Evolutionary conservation across 2,329 filamentous ascomycete species (phyloP), one percentile per base, ranked within the genome.

Genomic region (Colletotrichum gigasporum): DNA sequence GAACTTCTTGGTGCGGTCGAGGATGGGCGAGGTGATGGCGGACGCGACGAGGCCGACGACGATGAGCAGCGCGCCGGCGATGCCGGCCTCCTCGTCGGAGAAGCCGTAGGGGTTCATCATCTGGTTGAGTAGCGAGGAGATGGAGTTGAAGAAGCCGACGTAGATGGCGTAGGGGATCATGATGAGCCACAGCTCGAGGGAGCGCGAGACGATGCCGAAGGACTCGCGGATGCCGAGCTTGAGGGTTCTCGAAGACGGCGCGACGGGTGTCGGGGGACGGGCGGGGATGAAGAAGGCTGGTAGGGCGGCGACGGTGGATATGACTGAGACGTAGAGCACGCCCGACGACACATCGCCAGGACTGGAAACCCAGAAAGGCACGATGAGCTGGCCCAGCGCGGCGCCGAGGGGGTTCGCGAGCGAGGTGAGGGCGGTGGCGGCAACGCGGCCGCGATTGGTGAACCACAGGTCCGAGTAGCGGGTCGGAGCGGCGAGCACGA

Each of bases 401-500:
- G 91, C 94, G 12, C 95, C 95, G 53, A 98, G 85, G 0, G 95
- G 95, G 76, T 97, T 98, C 4, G 95, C 93, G 62, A 98, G 79
- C 65, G 90, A 94, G 20, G 91, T 90, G 34, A 97, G 73, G 1
- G 95, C 96, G 1, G 95, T 98, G 16, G 95, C 95, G 56, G 91
- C 90, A 11, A 97, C 92, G 57, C 96, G 88, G 7, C 94, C 95
- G 10, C 83, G 81, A 71, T 91, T 90, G 2, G 93, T 94, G 79
- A 98, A 98, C 96, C 96, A 98, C 64, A 97, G 82, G 74, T 97
- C 94, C 57, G 92, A 96, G 78, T 97, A 99, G 66, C 93, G 85
- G 0, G 96, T 95, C 1, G 96, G 95, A 0, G 95, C 93, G 6
- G 91, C 89, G 9, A 98, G 87, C 11, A 97, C 93, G 75, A 98